A percentile compares a stretch with the other conserved stretches of the same genome.
phyloP scores from a whole-genome alignment of 805 yeast genomes.

The Cyberlindnera lachancei region DNA sequence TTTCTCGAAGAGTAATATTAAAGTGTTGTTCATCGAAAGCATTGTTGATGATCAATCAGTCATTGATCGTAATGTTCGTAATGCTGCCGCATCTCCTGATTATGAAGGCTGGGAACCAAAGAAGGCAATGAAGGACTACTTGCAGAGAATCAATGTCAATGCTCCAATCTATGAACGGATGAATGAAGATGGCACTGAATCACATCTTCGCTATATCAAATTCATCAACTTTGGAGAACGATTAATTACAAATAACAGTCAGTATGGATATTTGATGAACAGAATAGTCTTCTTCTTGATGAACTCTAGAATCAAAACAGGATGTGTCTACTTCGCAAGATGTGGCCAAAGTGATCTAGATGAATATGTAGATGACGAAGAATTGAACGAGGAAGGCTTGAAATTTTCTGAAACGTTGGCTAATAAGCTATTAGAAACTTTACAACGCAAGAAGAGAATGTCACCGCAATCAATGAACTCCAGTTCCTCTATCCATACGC shows the following conservation, averaged over 20 bases:
- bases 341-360: conserved; percentile 46
- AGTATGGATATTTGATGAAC: conserved; percentile 82
- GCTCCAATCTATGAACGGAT: conserved; percentile 69
- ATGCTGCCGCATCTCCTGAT: conserved; percentile 84
- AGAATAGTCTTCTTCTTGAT: conserved; percentile 87
- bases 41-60: conserved; percentile 67
- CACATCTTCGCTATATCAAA: conserved; percentile 66
- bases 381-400: conserved; percentile 66
- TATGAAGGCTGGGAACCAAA: conserved; percentile 69
- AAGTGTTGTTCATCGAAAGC: conserved; percentile 82
- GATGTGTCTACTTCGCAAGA: conserved; percentile 89
- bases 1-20: conserved; percentile 54
- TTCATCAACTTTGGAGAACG: conserved; percentile 87
- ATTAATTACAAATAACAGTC: conserved; percentile 70
- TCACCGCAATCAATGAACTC: conserved; percentile 5
- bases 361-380: conserved; percentile 71
- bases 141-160: conserved; percentile 60
- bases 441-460: conserved; percentile 25
- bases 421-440: conserved; percentile 37
- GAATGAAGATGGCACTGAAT: conserved; percentile 35
- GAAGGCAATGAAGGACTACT: conserved; percentile 71
- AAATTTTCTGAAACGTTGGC: conserved; percentile 61
- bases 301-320: conserved; percentile 82
- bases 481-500: conserved; percentile 13
- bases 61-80: conserved; percentile 68